Base-by-base conservation (phyloP, 352 stramenopile genomes). In the Pythium folliculosum region DNA sequence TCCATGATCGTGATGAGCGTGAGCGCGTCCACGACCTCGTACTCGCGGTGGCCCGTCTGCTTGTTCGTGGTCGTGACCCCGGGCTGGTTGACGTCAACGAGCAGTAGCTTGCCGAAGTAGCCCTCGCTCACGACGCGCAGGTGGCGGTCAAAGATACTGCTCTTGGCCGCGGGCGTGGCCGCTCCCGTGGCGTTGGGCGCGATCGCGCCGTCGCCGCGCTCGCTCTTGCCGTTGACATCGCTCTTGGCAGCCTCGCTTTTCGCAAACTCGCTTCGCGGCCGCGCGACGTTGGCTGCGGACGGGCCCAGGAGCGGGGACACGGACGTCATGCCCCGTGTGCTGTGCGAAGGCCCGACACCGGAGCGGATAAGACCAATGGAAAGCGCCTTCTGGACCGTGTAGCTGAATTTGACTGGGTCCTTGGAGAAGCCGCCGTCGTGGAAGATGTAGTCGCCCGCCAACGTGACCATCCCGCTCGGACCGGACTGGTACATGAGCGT, bases 391-490 rank as follows among this genome's bases (percentile, higher is more conserved):
- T 73, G 69, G 10, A 76, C 63, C 3, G 70, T 51, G 48, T 82
- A 85, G 10, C 61, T 60, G 21, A 82, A 80, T 19, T 67, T 49
- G 22, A 73, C 23, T 0, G 67, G 72, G 12, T 72, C 63, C 3
- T 64, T 59, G 1, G 73, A 69, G 51, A 86, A 84, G 1, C 77
- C 78, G 25, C 63, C 70, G 10, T 76, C 72, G 17, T 77, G 56
- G 25, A 86, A 86, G 19, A 86, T 52, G 60, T 80, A 84, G 70
- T 85, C 80, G 25, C 72, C 77, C 22, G 74, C 75, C 30, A 86
- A 43, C 16, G 69, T 58, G 6, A 89, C 69, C 14, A 74, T 57
- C 10, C 76, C 80, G 21, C 80, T 89, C 12, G 78, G 78, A 23
- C 80, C 78, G 3, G 76, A 87, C 51, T 65, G 65, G 38, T 84